Base-by-base conservation (phyloP, 2,329 filamentous ascomycete genomes). In the Colletotrichum lini region DNA sequence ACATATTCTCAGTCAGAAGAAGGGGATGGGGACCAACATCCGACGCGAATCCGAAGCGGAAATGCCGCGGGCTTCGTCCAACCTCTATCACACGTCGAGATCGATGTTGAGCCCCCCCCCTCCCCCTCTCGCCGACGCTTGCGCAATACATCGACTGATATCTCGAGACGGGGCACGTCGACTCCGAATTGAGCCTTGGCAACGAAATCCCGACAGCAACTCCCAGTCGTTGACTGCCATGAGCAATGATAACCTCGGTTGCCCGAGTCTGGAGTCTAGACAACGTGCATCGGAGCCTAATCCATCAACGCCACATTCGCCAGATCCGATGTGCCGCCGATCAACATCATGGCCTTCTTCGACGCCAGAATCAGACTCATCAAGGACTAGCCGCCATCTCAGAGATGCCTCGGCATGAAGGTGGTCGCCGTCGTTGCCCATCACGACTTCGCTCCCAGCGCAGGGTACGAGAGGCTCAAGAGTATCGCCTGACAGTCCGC, bases 381-480 rank as follows among this genome's bases (percentile, higher is more conserved):
- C 13, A 44, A 65, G 53, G 53, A 53, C n/a, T 60, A 58, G 26
- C 50, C 42, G 45, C 44, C 45, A 4, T 30, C 52, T 1, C 13
- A 44, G 21, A 23, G 52, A 40, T 44, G 58, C n/a, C 44, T 69
- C 21, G 66, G 52, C 2, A n/a, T 69, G 8, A 69, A 58, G 23
- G 44, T 58, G 3, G 58, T 69, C 12, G 66, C 61, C 7, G 66
- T 61, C 7, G 60, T 69, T 38, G 50, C 66, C 18, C 66, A 58
- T 18, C 58, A 65, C n/a, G 60, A 58, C 45, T 58, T 26, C 0
- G 12, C 16, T 18, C 0, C 9, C 1, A 52, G 61, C 3, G 21
- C 65, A 12, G 42, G 15, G 23, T 69, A 58, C 3, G 66, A 65
- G 23, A 26, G 30, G 16, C 45, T 58, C 10, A 23, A 58, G 8